Conservation (phyloP, 495 filamentous ascomycete genomes). For the Diplogelasinospora grovesii region DNA sequence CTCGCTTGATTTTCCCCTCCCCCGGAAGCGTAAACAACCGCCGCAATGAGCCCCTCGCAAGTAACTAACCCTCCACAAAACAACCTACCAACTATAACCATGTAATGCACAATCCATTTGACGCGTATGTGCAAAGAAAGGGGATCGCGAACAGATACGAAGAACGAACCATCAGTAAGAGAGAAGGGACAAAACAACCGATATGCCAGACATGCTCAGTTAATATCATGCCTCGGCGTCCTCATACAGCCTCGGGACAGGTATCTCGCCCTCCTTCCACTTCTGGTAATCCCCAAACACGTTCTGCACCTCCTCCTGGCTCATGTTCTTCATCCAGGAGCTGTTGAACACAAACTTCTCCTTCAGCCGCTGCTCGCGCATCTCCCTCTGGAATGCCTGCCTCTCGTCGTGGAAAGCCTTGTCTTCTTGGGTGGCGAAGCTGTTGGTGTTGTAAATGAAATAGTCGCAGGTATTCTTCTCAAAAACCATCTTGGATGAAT, state of each 20-base stretch:
- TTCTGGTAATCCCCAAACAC: conserved; percentile 55
- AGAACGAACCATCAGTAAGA: not conserved
- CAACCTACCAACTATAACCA: too few relatives aligned
- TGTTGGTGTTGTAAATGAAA: conserved; percentile 39
- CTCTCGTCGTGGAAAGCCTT: conserved; percentile 37
- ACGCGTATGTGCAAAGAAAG: not conserved
- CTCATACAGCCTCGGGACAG: not conserved
- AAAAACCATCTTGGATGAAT: conserved; percentile 76
- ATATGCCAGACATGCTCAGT: not conserved
- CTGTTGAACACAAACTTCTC: conserved; percentile 73
- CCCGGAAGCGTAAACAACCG: too few relatives aligned
- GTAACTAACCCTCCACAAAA: too few relatives aligned
- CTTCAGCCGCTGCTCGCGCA: conserved; percentile 54
- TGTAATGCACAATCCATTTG: too few relatives aligned
- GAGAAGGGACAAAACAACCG: not conserved
- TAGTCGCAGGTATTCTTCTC: conserved; percentile 56
- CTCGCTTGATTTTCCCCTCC: too few relatives aligned
- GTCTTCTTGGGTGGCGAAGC: conserved; percentile 22
- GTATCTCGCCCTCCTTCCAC: conserved; percentile 36
- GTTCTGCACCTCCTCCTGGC: conserved; percentile 64
- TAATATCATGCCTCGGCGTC: too few relatives aligned
- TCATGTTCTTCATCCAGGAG: conserved; percentile 65
- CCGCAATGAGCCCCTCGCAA: too few relatives aligned
- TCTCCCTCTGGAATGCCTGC: conserved; percentile 44
- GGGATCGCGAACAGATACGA: not conserved